Percentiles rank a stretch among this genome's conserved stretches.
These are phyloP conservation scores for Wallacemonas sp. DNA, from an alignment of 208 protist species.

Conservation along the genomic window DNA sequence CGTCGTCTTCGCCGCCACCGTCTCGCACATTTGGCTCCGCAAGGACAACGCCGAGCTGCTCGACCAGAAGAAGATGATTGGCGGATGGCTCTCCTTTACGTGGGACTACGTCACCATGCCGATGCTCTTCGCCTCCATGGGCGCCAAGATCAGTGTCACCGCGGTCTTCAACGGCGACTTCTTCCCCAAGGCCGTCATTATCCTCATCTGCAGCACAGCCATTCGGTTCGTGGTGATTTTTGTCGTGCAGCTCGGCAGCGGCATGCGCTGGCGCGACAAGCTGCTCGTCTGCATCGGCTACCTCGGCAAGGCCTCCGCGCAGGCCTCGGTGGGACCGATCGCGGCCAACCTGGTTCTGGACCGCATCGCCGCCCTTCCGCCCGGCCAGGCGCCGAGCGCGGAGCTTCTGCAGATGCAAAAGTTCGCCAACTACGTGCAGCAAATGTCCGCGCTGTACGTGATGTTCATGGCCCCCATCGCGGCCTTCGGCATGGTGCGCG, in stretches of 20 bases:
- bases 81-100: slow-evolving; percentile 55
- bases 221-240: slow-evolving; percentile 60
- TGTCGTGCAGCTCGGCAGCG: slow-evolving; percentile 49
- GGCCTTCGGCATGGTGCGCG: slow-evolving; percentile 59
- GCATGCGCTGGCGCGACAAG: slow-evolving; percentile 54
- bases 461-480: slow-evolving; percentile 80
- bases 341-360: slow-evolving; percentile 51
- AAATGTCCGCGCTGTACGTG: slow-evolving; percentile 76
- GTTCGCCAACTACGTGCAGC: slow-evolving; percentile 73
- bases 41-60: slow-evolving; percentile 48
- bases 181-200: slow-evolving; percentile 71
- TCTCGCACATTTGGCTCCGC: slow-evolving; percentile 70
- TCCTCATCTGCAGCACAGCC: slow-evolving; percentile 55
- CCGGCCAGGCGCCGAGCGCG: slow-evolving; percentile 17
- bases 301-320: slow-evolving; percentile 71
- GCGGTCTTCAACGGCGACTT: slow-evolving; percentile 69
- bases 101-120: slow-evolving; percentile 83
- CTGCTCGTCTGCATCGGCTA: slow-evolving; percentile 74
- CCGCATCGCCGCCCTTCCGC: slow-evolving; percentile 41
- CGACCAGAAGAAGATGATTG: slow-evolving; percentile 73
- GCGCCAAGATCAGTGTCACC: slow-evolving; percentile 59
- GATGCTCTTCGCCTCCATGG: slow-evolving; percentile 73
- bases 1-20: slow-evolving; percentile 71
- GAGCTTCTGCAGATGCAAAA: slow-evolving; percentile 26
- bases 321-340: slow-evolving; percentile 74